Percentiles rank a stretch among this genome's conserved stretches.
Evolutionary conservation across 2,329 filamentous ascomycete species (phyloP).

Genomic region (Cladophialophora exuberans): DNA sequence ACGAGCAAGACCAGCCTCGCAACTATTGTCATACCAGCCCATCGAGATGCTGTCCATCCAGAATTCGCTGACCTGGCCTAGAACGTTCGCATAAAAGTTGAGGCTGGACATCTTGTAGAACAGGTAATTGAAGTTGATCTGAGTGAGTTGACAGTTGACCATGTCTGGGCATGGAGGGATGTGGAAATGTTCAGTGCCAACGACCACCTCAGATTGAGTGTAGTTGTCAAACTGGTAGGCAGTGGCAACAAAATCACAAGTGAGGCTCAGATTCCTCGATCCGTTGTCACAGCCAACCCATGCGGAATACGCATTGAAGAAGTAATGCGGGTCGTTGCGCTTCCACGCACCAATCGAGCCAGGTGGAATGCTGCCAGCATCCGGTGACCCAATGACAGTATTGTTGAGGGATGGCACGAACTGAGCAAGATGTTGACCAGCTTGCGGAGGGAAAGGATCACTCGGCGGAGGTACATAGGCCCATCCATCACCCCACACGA

Average conservation of each 20-base stretch:
- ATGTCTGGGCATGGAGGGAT: slow-evolving; percentile 46
- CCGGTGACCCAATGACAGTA: slow-evolving; percentile 40
- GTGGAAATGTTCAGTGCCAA: slow-evolving; percentile 43
- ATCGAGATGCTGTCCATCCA: slow-evolving; percentile 52
- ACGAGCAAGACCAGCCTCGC: slow-evolving; percentile 45
- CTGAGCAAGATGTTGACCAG: slow-evolving; percentile 31
- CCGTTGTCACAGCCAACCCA: slow-evolving; percentile 53
- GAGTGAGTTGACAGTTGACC: slow-evolving; percentile 46
- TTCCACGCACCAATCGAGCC: slow-evolving; percentile 52
- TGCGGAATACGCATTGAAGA: slow-evolving; percentile 54
- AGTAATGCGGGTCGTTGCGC: slow-evolving; percentile 50
- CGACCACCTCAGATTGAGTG: slow-evolving; percentile 39
- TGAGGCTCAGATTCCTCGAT: slow-evolving; percentile 42
- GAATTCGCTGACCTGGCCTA: slow-evolving; percentile 47
- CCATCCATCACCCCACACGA: slow-evolving; percentile 56
- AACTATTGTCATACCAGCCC: slow-evolving; percentile 55
- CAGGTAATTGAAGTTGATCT: slow-evolving; percentile 45
- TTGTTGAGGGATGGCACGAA: slow-evolving; percentile 51
- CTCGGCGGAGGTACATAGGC: slow-evolving; percentile 51
- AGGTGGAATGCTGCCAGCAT: slow-evolving; percentile 40
- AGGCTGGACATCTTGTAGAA: slow-evolving; percentile 51
- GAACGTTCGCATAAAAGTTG: slow-evolving; percentile 52
- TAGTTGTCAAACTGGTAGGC: slow-evolving; percentile 48
- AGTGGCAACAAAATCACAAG: slow-evolving; percentile 46
- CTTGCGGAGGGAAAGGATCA: slow-evolving; percentile 47